These are phyloP conservation scores for Prinsepia uniflora DNA, from an alignment of 306 rosid species.

Conservation along the genomic window DNA sequence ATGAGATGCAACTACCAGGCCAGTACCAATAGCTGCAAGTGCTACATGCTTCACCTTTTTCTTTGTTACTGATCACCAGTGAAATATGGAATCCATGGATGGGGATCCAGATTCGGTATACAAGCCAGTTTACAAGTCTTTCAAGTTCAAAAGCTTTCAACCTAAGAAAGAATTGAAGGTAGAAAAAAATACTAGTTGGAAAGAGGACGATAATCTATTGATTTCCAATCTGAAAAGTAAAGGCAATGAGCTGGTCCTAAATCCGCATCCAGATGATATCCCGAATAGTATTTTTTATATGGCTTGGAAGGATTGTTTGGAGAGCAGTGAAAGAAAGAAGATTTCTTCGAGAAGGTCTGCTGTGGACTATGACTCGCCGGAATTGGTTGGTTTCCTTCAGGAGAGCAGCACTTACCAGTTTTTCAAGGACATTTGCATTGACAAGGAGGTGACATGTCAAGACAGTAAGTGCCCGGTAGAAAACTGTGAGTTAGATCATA, in stretches of 20 bases:
- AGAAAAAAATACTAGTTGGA: background rate
- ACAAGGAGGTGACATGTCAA: slow-evolving; percentile 24
- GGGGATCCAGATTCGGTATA: slow-evolving; percentile 20
- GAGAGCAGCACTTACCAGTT: slow-evolving; percentile 57
- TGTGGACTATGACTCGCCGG: slow-evolving; percentile 52
- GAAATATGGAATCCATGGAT: slow-evolving; percentile 23
- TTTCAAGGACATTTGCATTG: slow-evolving; percentile 51
- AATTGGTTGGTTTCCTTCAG: slow-evolving; percentile 68
- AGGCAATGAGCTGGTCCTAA: background rate
- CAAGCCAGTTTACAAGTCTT: slow-evolving; percentile 28
- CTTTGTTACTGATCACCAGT: background rate
- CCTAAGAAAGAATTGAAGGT: slow-evolving; percentile 13
- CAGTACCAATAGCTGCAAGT: background rate
- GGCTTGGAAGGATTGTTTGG: slow-evolving; percentile 24
- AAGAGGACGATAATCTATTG: background rate
- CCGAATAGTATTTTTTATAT: background rate
- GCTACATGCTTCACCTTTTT: slow-evolving; percentile 2
- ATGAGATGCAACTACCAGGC: slow-evolving; percentile 10
- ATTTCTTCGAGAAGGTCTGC: slow-evolving; percentile 22
- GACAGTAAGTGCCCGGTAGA: slow-evolving; percentile 18
- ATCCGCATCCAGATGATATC: slow-evolving; percentile 16
- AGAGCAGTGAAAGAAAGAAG: slow-evolving; percentile 5
- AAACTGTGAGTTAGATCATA: slow-evolving; percentile 31
- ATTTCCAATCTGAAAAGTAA: background rate
- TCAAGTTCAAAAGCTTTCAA: slow-evolving; percentile 30